Percentiles rank a stretch among this genome's conserved stretches.
Evolutionary conservation across 2,329 filamentous ascomycete genomes (phyloP).

Genomic region (Pezicula carpinea): DNA sequence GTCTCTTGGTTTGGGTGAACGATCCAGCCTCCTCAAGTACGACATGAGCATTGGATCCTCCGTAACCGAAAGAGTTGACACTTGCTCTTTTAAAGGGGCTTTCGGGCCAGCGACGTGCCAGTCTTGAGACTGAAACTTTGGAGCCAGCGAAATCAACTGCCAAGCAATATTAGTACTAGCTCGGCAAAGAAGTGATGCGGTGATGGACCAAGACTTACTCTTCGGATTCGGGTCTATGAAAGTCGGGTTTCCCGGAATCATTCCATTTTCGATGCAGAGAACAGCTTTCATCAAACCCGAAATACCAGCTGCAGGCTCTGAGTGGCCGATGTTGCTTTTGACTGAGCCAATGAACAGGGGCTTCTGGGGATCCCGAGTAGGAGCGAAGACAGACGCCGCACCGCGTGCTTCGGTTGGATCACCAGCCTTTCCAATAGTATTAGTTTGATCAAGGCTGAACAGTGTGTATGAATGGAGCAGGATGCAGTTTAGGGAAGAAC

Average conservation of each 20-base stretch:
- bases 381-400: constrained; percentile 6
- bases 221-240: neutral
- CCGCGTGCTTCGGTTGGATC: neutral
- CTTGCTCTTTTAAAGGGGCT: constrained; percentile 3
- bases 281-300: constrained; percentile 38
- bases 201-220: neutral
- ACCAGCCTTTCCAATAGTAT: too few relatives aligned
- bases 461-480: too few relatives aligned
- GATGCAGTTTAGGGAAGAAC: too few relatives aligned
- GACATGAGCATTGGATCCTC: constrained; percentile 41
- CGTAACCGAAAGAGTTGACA: constrained; percentile 33
- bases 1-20: neutral
- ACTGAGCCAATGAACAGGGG: neutral
- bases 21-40: constrained; percentile 29
- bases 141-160: neutral
- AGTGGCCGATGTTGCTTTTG: constrained; percentile 40
- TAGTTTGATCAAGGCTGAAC: too few relatives aligned
- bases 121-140: neutral
- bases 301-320: constrained; percentile 38
- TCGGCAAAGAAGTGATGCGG: neutral
- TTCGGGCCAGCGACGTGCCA: neutral
- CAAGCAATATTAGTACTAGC: neutral
- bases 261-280: constrained; percentile 25
- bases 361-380: neutral
- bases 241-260: constrained; percentile 16